Evolutionary conservation across 1,284 basidiomycete species (phyloP), one percentile per base, ranked within the genome.

Genomic region (Trametes hirsuta): DNA sequence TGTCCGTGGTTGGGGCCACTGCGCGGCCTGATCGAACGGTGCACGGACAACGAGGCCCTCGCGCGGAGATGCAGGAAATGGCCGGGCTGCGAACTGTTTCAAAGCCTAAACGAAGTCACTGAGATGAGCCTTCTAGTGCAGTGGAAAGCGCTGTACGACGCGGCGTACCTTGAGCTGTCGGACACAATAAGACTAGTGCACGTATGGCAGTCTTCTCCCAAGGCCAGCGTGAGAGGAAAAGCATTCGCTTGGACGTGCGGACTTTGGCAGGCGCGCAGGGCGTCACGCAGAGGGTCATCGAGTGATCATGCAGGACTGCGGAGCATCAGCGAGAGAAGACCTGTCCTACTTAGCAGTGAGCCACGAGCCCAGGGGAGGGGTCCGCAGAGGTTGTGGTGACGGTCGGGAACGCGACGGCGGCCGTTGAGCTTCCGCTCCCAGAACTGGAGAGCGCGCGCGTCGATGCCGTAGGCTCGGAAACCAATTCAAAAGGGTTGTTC

Each of bases 61-160:
- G 49, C 53, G 58, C 52, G 55, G 57, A 48, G 44, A 49, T 37
- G 53, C 40, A 44, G 47, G 44, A 62, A 59, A 63, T 65, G 61
- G 36, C 64, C 64, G 61, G 61, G 21, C 47, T 40, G 48, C 42
- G 55, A 55, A 52, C 48, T 34, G 53, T 52, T 56, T 47, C 55
- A 55, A 55, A 58, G 55, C 42, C 44, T 56, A 24, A 21, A 57
- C 46, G 61, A 62, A 55, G 58, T 25, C 48, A 57, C 12, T 34
- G 47, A 40, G 50, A 44, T 54, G 41, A 36, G 56, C 24, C 60
- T 66, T 66, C 65, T 66, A 63, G 65, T 63, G 60, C 49, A 49
- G 40, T 53, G 50, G 51, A 55, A 56, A 55, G 50, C 51, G 47
- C 47, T 37, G 52, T 48, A 55, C 56, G 62, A 52, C 55, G 37